Base-by-base conservation (phyloP, 2,329 filamentous ascomycete species). In the Claviceps paspali region DNA sequence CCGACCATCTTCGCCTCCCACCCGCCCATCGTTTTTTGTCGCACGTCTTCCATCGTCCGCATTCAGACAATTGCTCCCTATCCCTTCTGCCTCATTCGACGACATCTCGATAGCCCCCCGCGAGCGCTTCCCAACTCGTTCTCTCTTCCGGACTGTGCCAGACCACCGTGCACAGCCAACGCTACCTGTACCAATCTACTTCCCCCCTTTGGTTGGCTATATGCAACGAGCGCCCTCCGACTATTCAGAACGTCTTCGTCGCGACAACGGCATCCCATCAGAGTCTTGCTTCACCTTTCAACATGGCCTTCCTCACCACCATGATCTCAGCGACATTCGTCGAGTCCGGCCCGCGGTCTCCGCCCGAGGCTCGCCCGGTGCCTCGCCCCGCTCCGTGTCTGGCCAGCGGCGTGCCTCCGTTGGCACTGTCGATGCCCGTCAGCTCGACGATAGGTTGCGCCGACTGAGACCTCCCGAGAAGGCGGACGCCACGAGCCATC, bases 181-280 rank as follows among this genome's bases (percentile, higher is more conserved):
- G 45, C 42, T 45, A 37, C 41, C 35, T 38, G 28, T n/a, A n/a
- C n/a, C n/a, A n/a, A 21, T 30, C 21, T 48, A 50, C 51, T 49
- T 49, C 45, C 54, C 49, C 51, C 48, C 46, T 49, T 46, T 52
- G 56, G 55, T 54, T 55, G 65, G 58, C 73, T 78, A 69, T 74
- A 79, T 79, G 74, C 74, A 76, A 64, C 64, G 62, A 68, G 69
- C 67, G 65, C 62, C 62, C 46, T 51, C 52, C 49, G 61, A 65
- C 54, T 60, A 52, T 65, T 58, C 61, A 57, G 53, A 61, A 59
- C 52, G 52, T 47, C 52, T 50, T 51, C 54, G 51, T 46, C 59
- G 59, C 43, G 49, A 56, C 47, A 57, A 47, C n/a, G n/a, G n/a
- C 55, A 52, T 49, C 47, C 44, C 59, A 43, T 46, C 52, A 39